Base-by-base conservation (phyloP, 2,329 filamentous ascomycete species). In the Bretziella fagacearum region DNA sequence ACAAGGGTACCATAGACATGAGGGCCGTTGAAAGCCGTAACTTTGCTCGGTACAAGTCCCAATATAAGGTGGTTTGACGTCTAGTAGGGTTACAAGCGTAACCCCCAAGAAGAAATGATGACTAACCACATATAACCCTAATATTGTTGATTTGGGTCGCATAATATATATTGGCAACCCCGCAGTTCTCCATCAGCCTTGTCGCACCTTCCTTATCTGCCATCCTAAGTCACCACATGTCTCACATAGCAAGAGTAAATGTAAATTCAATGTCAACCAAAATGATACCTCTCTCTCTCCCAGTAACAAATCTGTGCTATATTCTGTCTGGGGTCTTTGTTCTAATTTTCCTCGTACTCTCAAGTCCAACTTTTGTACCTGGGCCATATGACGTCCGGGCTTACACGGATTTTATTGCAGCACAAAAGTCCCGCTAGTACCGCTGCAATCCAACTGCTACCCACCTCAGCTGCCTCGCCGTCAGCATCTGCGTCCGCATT, bases 401-500 rank as follows among this genome's bases (percentile, higher is more conserved):
- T 39, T 39, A 39, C 35, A 22, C 35, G 18, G 18, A 11, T 39
- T 39, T n/a, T 26, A 30, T n/a, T 22, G 40, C 26, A 10, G 40
- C 30, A 43, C 40, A 43, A 43, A 43, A 43, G 40, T 43, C 18
- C 26, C 26, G 20, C 15, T 30, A 43, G 40, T 29, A 30, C 40
- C 40, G 18, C 40, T 26, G 26, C 18, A 43, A 20, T 30, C 40
- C 26, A 17, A 29, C 40, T 29, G 25, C 26, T 43, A 43, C 18
- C 40, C 40, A 32, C 26, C 27, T 43, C 11, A 13, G 18, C 20
- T 18, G 23, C 40, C 26, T 26, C 40, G 26, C 40, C 8, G 15
- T 18, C 26, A 29, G 27, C 30, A 15, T 43, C n/a, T 43, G 26
- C 27, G 20, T n/a, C 26, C 22, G 40, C 20, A 10, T 20, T 15